phyloP scores from a whole-genome alignment of 371 early-diverging fungal species.

The Zopfochytrium polystomum region DNA sequence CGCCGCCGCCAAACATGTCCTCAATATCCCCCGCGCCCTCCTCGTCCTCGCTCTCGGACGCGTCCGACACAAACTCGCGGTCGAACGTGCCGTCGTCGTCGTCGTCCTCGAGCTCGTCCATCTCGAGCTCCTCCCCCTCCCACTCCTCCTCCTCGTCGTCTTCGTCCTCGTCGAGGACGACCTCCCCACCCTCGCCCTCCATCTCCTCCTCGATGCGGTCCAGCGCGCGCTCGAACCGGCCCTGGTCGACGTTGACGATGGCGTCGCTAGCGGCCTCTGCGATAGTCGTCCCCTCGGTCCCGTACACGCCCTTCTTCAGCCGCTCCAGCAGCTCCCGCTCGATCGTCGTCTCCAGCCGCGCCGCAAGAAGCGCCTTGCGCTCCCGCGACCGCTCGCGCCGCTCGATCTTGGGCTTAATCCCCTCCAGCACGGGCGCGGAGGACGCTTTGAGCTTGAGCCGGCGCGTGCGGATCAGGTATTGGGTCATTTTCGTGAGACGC shows the following conservation, averaged over 20 bases:
- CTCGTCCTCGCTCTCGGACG: conserved; percentile 36
- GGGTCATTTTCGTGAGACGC: conserved; percentile 94
- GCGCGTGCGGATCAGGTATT: conserved; percentile 94
- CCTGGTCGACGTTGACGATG: conserved; percentile 83
- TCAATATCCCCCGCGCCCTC: conserved; percentile 22
- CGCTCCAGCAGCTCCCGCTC: conserved; percentile 97
- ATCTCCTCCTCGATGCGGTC: conserved; percentile 67
- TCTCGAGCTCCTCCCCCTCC: conserved; percentile 39
- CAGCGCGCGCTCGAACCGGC: conserved; percentile 65
- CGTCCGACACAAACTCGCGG: conserved; percentile 43
- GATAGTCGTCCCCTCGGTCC: no score
- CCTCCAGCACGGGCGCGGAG: conserved; percentile 69
- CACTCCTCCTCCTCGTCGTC: conserved; percentile 46
- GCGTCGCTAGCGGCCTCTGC: conserved; percentile 90
- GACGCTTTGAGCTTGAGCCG: conserved; percentile 82
- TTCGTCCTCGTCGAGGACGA: conserved; percentile 42
- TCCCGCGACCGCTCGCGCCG: conserved; percentile 89
- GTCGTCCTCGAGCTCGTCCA: conserved; percentile 25
- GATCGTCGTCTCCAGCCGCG: conserved; percentile 92
- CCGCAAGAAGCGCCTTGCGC: conserved; percentile 89
- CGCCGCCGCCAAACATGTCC: neutral
- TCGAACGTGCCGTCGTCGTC: conserved; percentile 23
- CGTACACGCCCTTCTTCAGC: conserved; percentile 83
- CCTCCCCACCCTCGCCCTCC: conserved; percentile 35
- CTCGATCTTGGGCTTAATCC: conserved; percentile 92